Evolutionary conservation across 306 rosid species (phyloP).

Genomic region (Vicia faba): DNA sequence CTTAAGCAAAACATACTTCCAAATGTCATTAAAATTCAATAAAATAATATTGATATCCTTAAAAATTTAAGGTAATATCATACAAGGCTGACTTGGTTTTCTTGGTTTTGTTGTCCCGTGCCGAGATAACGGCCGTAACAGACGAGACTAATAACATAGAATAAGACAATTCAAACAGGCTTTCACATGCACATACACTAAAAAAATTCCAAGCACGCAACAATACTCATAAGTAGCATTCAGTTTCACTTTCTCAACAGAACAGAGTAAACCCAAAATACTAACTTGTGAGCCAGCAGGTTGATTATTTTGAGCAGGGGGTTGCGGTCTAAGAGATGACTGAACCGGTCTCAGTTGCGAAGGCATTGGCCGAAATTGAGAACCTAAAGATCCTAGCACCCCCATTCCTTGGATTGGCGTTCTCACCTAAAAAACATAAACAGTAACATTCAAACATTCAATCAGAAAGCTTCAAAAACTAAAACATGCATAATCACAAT

Average conservation of each 20-base stretch:
- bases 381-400: slow-evolving; percentile 71
- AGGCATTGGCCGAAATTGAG: slow-evolving; percentile 75
- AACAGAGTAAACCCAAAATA: slow-evolving; percentile 27
- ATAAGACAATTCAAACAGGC: background rate
- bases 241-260: background rate
- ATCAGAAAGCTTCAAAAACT: slow-evolving; percentile 3
- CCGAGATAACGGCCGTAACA: too few relatives aligned
- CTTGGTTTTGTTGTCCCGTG: too few relatives aligned
- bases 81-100: too few relatives aligned
- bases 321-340: slow-evolving; percentile 69
- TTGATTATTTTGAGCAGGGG: slow-evolving; percentile 54
- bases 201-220: slow-evolving; percentile 2
- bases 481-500: background rate
- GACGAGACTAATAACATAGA: too few relatives aligned
- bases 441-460: slow-evolving; percentile 15
- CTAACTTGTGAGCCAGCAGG: slow-evolving; percentile 80
- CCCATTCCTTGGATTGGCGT: slow-evolving; percentile 77
- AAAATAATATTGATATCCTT: too few relatives aligned
- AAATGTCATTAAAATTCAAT: too few relatives aligned
- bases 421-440: slow-evolving; percentile 53
- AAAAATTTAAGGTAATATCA: too few relatives aligned
- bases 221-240: slow-evolving; percentile 22
- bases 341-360: slow-evolving; percentile 74
- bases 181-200: background rate
- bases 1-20: too few relatives aligned